Percentiles rank a stretch among this genome's conserved stretches.
phyloP scores from a whole-genome alignment of 306 rosid genomes.

The Trifolium pratense region DNA sequence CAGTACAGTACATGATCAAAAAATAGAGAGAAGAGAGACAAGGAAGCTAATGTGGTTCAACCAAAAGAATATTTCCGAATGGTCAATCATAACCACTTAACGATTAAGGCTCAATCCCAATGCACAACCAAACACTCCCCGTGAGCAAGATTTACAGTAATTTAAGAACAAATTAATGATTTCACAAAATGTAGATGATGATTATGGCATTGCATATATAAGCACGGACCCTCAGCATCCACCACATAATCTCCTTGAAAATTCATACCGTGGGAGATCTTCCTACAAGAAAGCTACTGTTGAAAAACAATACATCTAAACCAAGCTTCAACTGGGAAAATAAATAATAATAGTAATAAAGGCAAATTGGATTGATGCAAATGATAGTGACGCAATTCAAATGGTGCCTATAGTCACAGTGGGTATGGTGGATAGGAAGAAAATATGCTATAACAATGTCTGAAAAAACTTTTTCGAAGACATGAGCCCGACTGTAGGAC shows the following conservation, averaged over 20 bases:
- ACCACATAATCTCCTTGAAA: conserved; percentile 2
- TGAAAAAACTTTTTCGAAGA: not conserved
- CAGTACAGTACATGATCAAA: conserved; percentile 6
- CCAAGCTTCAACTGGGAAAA: not conserved
- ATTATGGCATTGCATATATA: not conserved
- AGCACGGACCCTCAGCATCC: conserved; percentile 5
- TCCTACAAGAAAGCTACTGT: not conserved
- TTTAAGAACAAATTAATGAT: conserved; percentile 10
- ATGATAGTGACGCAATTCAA: not conserved
- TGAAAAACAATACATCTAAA: not conserved
- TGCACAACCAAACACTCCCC: not conserved
- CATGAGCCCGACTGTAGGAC: not conserved
- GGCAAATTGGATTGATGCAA: not conserved
- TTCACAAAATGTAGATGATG: conserved; percentile 18
- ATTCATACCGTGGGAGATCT: not conserved
- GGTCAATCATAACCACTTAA: conserved; percentile 5
- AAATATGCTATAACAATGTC: not conserved
- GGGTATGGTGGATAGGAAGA: not conserved
- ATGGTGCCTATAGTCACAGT: not conserved
- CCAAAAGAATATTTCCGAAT: conserved; percentile 7
- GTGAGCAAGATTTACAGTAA: conserved; percentile 15
- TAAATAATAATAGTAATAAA: too few relatives aligned
- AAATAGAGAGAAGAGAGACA: conserved; percentile 5
- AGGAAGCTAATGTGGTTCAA: conserved; percentile 20
- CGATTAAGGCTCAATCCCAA: not conserved